Percentiles rank a stretch among this genome's conserved stretches.
Evolutionary conservation across 768 basidiomycete genomes (phyloP).

Genomic region (Austroboletus eburneus): DNA sequence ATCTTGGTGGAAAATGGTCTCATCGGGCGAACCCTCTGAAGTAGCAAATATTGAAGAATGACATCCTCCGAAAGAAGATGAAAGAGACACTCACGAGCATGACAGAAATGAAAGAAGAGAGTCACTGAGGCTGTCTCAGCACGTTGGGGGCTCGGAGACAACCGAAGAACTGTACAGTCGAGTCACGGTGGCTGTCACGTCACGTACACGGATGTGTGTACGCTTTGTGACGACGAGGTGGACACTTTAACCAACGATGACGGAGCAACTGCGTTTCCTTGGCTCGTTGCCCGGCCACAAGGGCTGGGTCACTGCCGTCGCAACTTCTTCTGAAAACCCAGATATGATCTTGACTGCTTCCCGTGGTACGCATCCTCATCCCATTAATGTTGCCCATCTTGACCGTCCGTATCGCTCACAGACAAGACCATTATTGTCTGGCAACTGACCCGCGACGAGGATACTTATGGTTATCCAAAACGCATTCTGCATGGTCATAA

Average conservation of each 20-base stretch:
- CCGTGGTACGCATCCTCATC: slow-evolving; percentile 59
- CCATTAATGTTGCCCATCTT: slow-evolving; percentile 14
- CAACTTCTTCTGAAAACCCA: slow-evolving; percentile 97
- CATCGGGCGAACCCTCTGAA: slow-evolving; percentile 58
- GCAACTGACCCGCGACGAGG: slow-evolving; percentile 93
- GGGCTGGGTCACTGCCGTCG: slow-evolving; percentile 98
- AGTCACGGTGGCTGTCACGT: slow-evolving; percentile 65
- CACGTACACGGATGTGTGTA: slow-evolving; percentile 28
- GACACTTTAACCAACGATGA: slow-evolving; percentile 45
- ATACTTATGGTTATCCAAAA: slow-evolving; percentile 93
- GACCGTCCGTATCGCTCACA: slow-evolving; percentile 52
- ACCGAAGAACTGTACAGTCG: slow-evolving; percentile 54
- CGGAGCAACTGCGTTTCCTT: slow-evolving; percentile 86
- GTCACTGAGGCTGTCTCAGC: no score
- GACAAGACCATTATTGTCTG: slow-evolving; percentile 99
- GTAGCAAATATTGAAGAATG: slow-evolving; percentile 62
- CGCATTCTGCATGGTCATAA: slow-evolving; percentile 97
- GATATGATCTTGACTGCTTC: slow-evolving; percentile 99
- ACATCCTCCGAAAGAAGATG: slow-evolving; percentile 33
- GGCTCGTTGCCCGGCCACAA: slow-evolving; percentile 91
- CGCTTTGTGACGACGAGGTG: slow-evolving; percentile 19
- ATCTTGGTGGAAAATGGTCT: slow-evolving; percentile 68
- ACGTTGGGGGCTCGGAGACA: slow-evolving; percentile 9
- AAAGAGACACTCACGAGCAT: slow-evolving; percentile 15
- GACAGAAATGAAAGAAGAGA: background rate